These are phyloP conservation scores for Dioscorea alata DNA, from an alignment of 106 monocot species.

Conservation along the genomic window DNA sequence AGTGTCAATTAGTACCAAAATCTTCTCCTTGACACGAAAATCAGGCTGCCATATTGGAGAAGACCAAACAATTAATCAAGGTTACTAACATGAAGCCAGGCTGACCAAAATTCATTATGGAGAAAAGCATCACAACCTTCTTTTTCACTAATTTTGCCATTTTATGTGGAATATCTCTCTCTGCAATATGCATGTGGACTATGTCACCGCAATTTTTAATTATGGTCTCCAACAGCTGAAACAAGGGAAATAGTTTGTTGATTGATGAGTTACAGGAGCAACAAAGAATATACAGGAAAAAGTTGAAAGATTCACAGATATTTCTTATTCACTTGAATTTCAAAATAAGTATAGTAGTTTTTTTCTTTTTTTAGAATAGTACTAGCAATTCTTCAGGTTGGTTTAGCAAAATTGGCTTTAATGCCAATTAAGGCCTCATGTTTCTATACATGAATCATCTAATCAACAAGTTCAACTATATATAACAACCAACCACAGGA, in stretches of 20 bases:
- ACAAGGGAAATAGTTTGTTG: not conserved
- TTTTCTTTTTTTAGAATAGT: too few relatives aligned
- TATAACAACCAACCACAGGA: too few relatives aligned
- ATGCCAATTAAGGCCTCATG: too few relatives aligned
- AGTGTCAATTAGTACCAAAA: slow-evolving; percentile 39
- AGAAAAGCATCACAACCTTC: slow-evolving; percentile 21
- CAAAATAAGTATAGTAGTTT: too few relatives aligned
- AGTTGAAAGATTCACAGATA: too few relatives aligned
- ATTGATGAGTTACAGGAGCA: not conserved
- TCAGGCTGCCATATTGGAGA: slow-evolving; percentile 33
- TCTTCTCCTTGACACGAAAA: slow-evolving; percentile 71
- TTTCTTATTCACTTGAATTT: too few relatives aligned
- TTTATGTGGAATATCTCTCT: slow-evolving; percentile 23
- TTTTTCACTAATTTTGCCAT: slow-evolving; percentile 47
- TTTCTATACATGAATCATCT: too few relatives aligned
- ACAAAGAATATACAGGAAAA: too few relatives aligned
- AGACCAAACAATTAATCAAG: not conserved
- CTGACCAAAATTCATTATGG: too few relatives aligned
- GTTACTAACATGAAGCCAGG: not conserved
- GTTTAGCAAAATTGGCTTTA: too few relatives aligned
- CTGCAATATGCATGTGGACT: slow-evolving; percentile 42
- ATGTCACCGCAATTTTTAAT: slow-evolving; percentile 33
- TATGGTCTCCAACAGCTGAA: slow-evolving; percentile 32
- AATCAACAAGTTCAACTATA: too few relatives aligned
- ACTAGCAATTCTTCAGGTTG: too few relatives aligned